Evolutionary conservation across 148 eudicot genomes (phyloP).

Genomic region (Euryodendron excelsum): DNA sequence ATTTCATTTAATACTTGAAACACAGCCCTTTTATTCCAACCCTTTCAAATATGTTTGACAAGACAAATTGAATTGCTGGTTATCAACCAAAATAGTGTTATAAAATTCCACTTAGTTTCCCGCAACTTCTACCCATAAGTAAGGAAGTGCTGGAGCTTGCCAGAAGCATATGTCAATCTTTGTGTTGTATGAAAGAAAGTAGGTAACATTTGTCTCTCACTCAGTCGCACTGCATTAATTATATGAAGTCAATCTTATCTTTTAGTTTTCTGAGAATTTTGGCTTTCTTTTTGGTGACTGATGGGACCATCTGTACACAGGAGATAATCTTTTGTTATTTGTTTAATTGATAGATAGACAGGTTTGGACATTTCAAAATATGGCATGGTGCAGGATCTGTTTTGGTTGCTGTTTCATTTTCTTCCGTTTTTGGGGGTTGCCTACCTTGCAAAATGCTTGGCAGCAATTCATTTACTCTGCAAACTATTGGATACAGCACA

Average conservation of each 20-base stretch:
- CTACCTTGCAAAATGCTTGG: constrained; percentile 79
- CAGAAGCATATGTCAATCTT: constrained; percentile 7
- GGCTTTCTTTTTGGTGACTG: constrained; percentile 11
- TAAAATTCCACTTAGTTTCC: not conserved
- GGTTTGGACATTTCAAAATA: constrained; percentile 86
- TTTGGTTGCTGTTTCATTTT: constrained; percentile 87
- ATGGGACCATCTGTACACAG: too few relatives aligned
- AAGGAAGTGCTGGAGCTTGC: not conserved
- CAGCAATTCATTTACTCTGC: constrained; percentile 51
- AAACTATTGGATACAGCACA: constrained; percentile 81
- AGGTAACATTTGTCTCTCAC: not conserved
- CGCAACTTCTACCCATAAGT: not conserved
- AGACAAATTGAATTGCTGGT: not conserved
- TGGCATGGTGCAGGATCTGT: constrained; percentile 95
- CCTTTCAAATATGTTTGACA: not conserved
- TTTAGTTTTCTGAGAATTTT: constrained; percentile 1
- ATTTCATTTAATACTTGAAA: too few relatives aligned
- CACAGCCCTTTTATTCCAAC: too few relatives aligned
- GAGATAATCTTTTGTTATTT: too few relatives aligned
- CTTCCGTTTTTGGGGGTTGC: constrained; percentile 97
- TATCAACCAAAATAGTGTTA: not conserved
- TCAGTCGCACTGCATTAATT: not conserved
- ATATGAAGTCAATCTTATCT: not conserved
- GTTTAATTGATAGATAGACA: constrained; percentile 70
- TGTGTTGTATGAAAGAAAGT: too few relatives aligned